Base-by-base conservation (phyloP, 2,329 filamentous ascomycete genomes). In the Neurospora sp. region DNA sequence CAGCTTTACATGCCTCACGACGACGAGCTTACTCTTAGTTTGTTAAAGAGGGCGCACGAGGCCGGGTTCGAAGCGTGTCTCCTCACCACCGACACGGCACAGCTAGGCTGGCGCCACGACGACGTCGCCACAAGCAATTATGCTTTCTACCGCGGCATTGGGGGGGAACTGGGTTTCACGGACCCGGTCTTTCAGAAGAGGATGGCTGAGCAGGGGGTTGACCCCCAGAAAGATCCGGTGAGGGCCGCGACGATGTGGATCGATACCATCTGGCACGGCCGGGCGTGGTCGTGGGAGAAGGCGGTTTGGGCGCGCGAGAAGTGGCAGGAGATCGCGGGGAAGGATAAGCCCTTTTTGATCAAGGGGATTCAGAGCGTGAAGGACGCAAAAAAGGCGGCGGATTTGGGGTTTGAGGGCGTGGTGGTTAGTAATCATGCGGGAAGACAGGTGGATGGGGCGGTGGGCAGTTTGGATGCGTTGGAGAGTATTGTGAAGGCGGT, bases 1-100 rank as follows among this genome's bases (percentile, higher is more conserved):
- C 91, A 93, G 76, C 84, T 93, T 0, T 93, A 93, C 80, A 92
- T 90, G 89, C 90, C 91, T 0, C 80, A 83, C 23, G 85, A 87
- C 69, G 85, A 92, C 68, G 86, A 89, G 3, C 81, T 92, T 69
- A 92, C 90, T 0, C 80, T 84, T 0, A 90, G 87, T 1, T 80
- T 93, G 17, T 82, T 93, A 4, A 76, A 79, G 1, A 84, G 90
- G 0, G 91, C 90, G 0, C 87, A 87, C 75, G 81, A 79, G 0
- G 84, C 82, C 39, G 90, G 90, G 0, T 93, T 84, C 79, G 84
- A 83, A 40, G 89, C 88, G 0, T 82, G 93, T 0, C 86, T 93
- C 6, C 88, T 93, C 0, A 93, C 91, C 0, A 82, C 92, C 0
- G 91, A 93, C 77, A 92, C 90, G 0, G 91, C 87, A 79, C 84